These are phyloP conservation scores for Fonsecaea nubica DNA, from an alignment of 2,329 filamentous ascomycete genomes.

Conservation along the genomic window DNA sequence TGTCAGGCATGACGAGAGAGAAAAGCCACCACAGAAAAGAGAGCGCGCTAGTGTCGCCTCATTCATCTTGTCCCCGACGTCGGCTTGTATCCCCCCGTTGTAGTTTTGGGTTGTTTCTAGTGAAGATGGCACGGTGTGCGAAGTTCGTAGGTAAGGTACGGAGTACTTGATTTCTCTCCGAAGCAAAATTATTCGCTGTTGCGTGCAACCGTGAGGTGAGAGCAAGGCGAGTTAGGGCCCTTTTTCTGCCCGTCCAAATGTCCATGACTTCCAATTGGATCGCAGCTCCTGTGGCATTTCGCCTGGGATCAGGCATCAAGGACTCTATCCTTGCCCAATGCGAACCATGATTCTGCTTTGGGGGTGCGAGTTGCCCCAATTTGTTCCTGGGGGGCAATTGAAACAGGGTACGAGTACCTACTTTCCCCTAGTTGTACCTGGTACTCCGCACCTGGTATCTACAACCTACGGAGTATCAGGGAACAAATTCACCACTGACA, in stretches of 20 bases:
- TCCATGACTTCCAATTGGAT: slow-evolving; percentile 27
- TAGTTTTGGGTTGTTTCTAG: slow-evolving; percentile 1
- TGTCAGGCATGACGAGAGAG: slow-evolving; percentile 30
- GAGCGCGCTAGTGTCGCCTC: neutral
- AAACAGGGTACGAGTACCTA: neutral
- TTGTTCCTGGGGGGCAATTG: slow-evolving; percentile 19
- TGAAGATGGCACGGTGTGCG: neutral
- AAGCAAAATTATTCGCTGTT: too few relatives aligned
- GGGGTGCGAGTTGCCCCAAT: slow-evolving; percentile 21
- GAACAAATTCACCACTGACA: neutral
- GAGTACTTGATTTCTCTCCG: too few relatives aligned
- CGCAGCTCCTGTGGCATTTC: slow-evolving; percentile 28
- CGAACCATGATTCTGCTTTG: slow-evolving; percentile 29
- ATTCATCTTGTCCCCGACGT: slow-evolving; percentile 28
- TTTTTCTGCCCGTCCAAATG: neutral
- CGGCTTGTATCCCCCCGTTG: slow-evolving; percentile 28
- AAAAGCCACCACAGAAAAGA: slow-evolving; percentile 3
- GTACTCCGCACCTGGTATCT: too few relatives aligned
- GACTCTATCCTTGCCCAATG: slow-evolving; percentile 28
- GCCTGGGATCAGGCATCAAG: slow-evolving; percentile 36
- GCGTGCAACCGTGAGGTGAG: neutral
- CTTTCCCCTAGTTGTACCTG: too few relatives aligned
- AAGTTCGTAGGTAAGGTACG: slow-evolving; percentile 10
- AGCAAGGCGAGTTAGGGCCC: slow-evolving; percentile 25
- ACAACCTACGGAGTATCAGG: too few relatives aligned